These are phyloP conservation scores for Pyricularia grisea DNA, from an alignment of 2,329 filamentous ascomycete genomes.

Conservation along the genomic window DNA sequence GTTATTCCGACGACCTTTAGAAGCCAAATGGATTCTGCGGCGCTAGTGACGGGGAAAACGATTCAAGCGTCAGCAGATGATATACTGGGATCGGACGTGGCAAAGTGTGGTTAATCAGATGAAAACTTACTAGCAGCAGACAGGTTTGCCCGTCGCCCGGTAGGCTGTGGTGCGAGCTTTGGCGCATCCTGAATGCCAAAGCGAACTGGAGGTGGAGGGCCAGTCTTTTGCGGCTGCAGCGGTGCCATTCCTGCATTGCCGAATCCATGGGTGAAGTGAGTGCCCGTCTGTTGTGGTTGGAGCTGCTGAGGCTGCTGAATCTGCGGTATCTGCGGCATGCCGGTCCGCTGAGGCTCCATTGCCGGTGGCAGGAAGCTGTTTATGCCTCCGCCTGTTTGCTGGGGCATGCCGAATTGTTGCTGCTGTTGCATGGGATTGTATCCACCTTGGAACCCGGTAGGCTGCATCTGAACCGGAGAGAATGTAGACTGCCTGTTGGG, in stretches of 20 bases:
- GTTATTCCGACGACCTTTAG: conserved; percentile 7
- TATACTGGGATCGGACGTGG: background rate
- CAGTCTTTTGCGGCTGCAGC: conserved; percentile 69
- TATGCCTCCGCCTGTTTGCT: conserved; percentile 24
- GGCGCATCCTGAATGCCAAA: conserved; percentile 75
- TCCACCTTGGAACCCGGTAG: conserved; percentile 47
- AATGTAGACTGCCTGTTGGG: conserved; percentile 28
- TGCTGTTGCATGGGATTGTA: conserved; percentile 27
- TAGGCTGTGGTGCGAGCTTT: conserved; percentile 76
- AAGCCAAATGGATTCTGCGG: conserved; percentile 22
- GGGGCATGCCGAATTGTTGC: conserved; percentile 32
- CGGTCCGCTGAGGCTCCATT: conserved; percentile 51
- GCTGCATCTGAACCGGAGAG: conserved; percentile 45
- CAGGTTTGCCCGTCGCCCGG: conserved; percentile 82
- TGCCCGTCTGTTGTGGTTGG: conserved; percentile 39
- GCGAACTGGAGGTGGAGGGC: conserved; percentile 75
- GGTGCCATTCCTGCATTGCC: conserved; percentile 38
- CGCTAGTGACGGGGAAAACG: conserved; percentile 10
- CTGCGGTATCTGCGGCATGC: conserved; percentile 28
- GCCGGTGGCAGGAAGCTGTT: conserved; percentile 51
- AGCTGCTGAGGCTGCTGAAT: conserved; percentile 28
- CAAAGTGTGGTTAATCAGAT: background rate
- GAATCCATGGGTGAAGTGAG: conserved; percentile 30
- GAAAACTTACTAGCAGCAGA: conserved; percentile 83
- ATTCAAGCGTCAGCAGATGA: conserved; percentile 7